Evolutionary conservation across 1,284 basidiomycete species (phyloP), one percentile per base, ranked within the genome.

Genomic region (Papiliotrema flavescens): DNA sequence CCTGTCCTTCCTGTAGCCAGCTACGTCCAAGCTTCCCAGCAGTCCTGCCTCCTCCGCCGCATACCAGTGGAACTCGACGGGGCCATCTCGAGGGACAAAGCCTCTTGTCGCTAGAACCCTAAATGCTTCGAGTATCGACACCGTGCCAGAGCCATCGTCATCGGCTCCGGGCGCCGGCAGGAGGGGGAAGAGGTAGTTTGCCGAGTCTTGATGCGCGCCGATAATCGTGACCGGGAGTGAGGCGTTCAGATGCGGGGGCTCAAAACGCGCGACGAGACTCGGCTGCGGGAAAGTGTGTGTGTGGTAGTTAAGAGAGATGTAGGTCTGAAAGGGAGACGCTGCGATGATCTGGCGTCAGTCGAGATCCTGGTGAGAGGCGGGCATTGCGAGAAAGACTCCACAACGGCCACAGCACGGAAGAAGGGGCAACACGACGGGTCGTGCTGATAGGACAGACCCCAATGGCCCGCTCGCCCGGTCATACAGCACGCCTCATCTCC

Each of bases 11-110:
- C 59, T 62, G 44, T 62, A 63, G 22, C 46, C 53, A 3, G 60
- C 65, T 3, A 77, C 66, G 13, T 63, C 73, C 49, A 72, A 71
- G 51, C 64, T 67, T 8, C 76, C 77, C 26, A 78, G 62, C 23
- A 78, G 55, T 0, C 77, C 77, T 15, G 73, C 76, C 52, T 78
- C 77, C 52, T 78, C 76, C 5, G 75, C 76, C 3, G 67, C 67
- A 55, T 76, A 78, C 71, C 72, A 78, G 60, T 76, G 74, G 39
- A 75, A 71, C 57, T 78, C 76, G 8, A 78, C 71, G 34, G 73
- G 67, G 20, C 61, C 59, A 8, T 52, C 53, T 19, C 53, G 36
- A 55, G 75, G 77, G 8, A 64, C 51, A 24, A 59, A 61, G 7
- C 57, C 53, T 28, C 60, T 43, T 3, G 24, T 43, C 2, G 71